Base-by-base conservation (phyloP, 768 basidiomycete genomes). In the Lactarius akahatsu region DNA sequence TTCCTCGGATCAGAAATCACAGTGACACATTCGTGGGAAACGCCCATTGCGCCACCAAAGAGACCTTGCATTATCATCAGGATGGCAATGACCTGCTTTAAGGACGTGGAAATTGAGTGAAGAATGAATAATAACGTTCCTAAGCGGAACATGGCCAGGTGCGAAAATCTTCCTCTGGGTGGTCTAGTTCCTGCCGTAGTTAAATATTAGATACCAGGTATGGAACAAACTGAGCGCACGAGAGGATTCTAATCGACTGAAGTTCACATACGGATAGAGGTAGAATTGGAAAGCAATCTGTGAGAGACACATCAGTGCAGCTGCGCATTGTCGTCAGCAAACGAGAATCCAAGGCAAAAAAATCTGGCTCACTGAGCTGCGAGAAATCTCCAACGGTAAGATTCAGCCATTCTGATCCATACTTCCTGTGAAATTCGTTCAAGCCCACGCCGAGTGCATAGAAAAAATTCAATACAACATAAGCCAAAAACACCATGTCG, bases 211-310 rank as follows among this genome's bases (percentile, higher is more conserved):
- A 28, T 36, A 55, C 18, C 40, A 62, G 40, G 20, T 4, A 4
- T 43, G 4, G 32, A n/a, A n/a, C n/a, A n/a, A n/a, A n/a, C n/a
- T n/a, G n/a, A n/a, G n/a, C n/a, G n/a, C n/a, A n/a, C n/a, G n/a
- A n/a, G n/a, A 41, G 43, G 59, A 7, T 8, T 47, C 2, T 2
- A 20, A 20, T 41, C 30, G n/a, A 28, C 20, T 52, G 34, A 50
- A 30, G 40, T 0, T 56, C 60, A 82, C 91, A 77, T 73, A 94
- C 90, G 92, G 92, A 81, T 94, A 94, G 41, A 93, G 82, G 73
- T 92, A 87, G 73, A 94, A 95, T 73, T 95, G 95, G 74, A 95
- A 96, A 41, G 88, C 86, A 59, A 97, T 91, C 76, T 96, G 94
- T 67, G 88, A 91, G n/a, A 94, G 81, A 76, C 93, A 95, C 95